Percentiles rank a stretch among this genome's conserved stretches.
Evolutionary conservation across 2,329 filamentous ascomycete species (phyloP).

Genomic region (Lojkania enalia): DNA sequence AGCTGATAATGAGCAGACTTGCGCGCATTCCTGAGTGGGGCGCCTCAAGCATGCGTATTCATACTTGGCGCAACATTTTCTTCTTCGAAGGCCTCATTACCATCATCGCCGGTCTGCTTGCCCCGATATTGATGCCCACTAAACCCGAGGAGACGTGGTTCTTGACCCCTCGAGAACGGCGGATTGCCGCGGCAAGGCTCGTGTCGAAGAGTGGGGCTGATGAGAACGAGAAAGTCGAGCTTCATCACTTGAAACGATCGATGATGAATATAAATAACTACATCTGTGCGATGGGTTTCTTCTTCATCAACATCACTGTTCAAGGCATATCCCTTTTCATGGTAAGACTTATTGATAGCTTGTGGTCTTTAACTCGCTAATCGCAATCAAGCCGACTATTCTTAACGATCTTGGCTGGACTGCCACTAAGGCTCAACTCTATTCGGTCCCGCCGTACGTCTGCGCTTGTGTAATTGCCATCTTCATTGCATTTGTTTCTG

Average conservation of each 20-base stretch:
- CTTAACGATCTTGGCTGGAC: constrained; percentile 44
- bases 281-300: constrained; percentile 61
- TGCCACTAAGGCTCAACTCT: constrained; percentile 43
- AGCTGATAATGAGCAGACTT: constrained; percentile 23
- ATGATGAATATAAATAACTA: constrained; percentile 62
- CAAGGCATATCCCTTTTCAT: constrained; percentile 50
- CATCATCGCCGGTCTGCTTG: constrained; percentile 50
- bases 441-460: constrained; percentile 46
- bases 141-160: constrained; percentile 55
- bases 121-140: constrained; percentile 58
- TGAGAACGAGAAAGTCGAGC: constrained; percentile 53
- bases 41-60: constrained; percentile 46
- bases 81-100: constrained; percentile 65
- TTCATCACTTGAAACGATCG: constrained; percentile 56
- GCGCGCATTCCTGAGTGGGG: constrained; percentile 58
- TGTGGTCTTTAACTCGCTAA: background rate
- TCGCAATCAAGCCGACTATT: constrained; percentile 38
- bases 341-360: constrained; percentile 33
- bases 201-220: constrained; percentile 53
- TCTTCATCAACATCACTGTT: constrained; percentile 64
- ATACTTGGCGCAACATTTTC: constrained; percentile 58
- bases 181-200: constrained; percentile 59
- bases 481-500: constrained; percentile 39
- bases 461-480: constrained; percentile 44
- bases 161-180: constrained; percentile 57